Evolutionary conservation across 1,284 basidiomycete genomes (phyloP).

Genomic region (Xerocomus amazonicus): DNA sequence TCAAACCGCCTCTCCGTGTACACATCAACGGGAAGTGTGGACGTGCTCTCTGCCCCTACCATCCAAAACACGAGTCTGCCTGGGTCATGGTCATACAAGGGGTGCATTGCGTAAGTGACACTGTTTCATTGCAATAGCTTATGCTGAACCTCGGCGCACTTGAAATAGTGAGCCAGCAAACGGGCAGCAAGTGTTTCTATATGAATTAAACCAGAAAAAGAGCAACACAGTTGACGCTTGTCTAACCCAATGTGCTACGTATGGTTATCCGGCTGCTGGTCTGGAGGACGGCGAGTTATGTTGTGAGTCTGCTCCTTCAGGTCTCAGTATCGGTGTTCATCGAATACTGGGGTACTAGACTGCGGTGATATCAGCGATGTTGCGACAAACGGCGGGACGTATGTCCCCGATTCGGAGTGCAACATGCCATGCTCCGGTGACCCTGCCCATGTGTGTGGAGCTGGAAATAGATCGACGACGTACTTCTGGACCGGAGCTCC

Average conservation of each 20-base stretch:
- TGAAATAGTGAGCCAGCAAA: slow-evolving; percentile 33
- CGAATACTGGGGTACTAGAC: slow-evolving; percentile 36
- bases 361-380: slow-evolving; percentile 66
- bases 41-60: slow-evolving; percentile 55
- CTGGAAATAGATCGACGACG: slow-evolving; percentile 43
- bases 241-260: slow-evolving; percentile 58
- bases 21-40: slow-evolving; percentile 47
- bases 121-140: not conserved
- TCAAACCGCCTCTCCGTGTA: slow-evolving; percentile 60
- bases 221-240: slow-evolving; percentile 64
- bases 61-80: slow-evolving; percentile 54
- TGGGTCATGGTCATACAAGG: slow-evolving; percentile 59
- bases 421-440: slow-evolving; percentile 62
- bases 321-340: not conserved
- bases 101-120: slow-evolving; percentile 56
- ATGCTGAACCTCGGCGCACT: not conserved
- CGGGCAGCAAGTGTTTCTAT: slow-evolving; percentile 49
- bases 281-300: slow-evolving; percentile 61
- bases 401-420: slow-evolving; percentile 52
- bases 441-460: slow-evolving; percentile 62
- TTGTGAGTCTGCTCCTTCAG: slow-evolving; percentile 39
- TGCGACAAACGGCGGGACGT: slow-evolving; percentile 36
- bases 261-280: slow-evolving; percentile 63
- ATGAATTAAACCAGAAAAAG: slow-evolving; percentile 52
- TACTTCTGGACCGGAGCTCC: slow-evolving; percentile 58